Conservation (phyloP, 140 eudicot genomes). For the Ambrosia hybrid region DNA sequence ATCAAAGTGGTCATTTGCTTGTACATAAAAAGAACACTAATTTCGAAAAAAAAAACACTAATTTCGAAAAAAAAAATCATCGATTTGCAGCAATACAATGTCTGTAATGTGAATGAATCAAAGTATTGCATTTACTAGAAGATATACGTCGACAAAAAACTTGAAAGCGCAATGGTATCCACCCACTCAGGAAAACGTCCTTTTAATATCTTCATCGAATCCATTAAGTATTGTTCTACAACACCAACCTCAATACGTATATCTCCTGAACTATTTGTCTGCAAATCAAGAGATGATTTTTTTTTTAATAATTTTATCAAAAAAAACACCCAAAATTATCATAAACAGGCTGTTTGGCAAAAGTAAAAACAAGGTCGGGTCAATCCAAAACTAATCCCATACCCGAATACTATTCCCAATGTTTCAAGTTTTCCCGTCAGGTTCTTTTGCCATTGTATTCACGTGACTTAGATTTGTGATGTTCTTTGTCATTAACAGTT, state of each 20-base stretch:
- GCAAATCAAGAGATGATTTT: constrained; percentile 19
- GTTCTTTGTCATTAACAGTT: not conserved
- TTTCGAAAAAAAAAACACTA: no score
- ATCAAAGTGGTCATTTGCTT: not conserved
- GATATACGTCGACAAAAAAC: constrained; percentile 68
- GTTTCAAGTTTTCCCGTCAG: no score
- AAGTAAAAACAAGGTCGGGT: not conserved
- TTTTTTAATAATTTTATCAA: not conserved
- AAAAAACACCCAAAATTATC: not conserved
- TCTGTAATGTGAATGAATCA: constrained; percentile 16
- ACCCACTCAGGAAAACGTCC: constrained; percentile 86
- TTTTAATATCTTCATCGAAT: constrained; percentile 54
- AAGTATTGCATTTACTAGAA: constrained; percentile 36
- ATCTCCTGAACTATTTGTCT: constrained; percentile 70
- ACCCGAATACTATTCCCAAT: not conserved
- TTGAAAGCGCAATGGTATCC: constrained; percentile 69
- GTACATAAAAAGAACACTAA: constrained; percentile 9
- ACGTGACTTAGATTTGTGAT: constrained; percentile 1
- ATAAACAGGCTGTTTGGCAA: not conserved
- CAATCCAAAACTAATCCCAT: not conserved
- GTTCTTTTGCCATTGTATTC: no score
- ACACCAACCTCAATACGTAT: constrained; percentile 78
- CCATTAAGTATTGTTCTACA: constrained; percentile 70
- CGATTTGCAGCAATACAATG: constrained; percentile 22
- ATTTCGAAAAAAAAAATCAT: not conserved